Evolutionary conservation across 352 stramenopile genomes (phyloP), one percentile per base, ranked within the genome.

Genomic region (Phytophthora niederhauseri): DNA sequence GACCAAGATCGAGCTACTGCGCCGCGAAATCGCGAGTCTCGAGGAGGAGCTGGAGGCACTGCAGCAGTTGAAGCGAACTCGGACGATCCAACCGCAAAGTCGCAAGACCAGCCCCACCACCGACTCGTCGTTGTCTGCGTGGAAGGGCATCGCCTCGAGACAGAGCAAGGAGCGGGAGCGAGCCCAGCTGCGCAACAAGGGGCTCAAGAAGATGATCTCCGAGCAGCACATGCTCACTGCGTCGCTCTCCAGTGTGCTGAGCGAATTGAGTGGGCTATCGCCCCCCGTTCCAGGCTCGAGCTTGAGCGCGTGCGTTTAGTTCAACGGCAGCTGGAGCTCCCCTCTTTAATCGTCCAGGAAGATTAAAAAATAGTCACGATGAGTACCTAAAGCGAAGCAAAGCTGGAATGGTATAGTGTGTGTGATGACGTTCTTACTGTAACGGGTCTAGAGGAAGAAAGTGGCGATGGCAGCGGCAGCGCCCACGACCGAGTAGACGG

Each of bases 1-100:
- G 63, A 62, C 22, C 19, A 75, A 71, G 62, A 71, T 75, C 45
- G 68, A 75, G 31, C 62, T 66, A 0, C 5, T 75, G 19, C 68
- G 62, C 4, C 62, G 26, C 17, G 62, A 75, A 52, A 61, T 75
- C 43, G 68, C 58, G 43, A 45, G 14, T 30, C 68, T 75, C n/a
- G 56, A 75, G 43, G 46, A 24, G 14, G 50, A 68, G n/a, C 43
- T 75, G 9, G 41, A 60, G 8, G 9, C 15, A 24, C 55, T 70
- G 26, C 61, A 62, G 11, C 61, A 26, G 2, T 53, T 22, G 2
- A 57, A 75, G 34, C 41, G 19, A 50, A 46, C 8, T 20, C 6
- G 17, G 14, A 11, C 17, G 22, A 20, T 41, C 14, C 20, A 26
- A n/a, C 15, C 41, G 19, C 24, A 49, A 17, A 55, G n/a, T 14